Conservation (phyloP, 495 filamentous ascomycete genomes). For the Aspergillus leporis region DNA sequence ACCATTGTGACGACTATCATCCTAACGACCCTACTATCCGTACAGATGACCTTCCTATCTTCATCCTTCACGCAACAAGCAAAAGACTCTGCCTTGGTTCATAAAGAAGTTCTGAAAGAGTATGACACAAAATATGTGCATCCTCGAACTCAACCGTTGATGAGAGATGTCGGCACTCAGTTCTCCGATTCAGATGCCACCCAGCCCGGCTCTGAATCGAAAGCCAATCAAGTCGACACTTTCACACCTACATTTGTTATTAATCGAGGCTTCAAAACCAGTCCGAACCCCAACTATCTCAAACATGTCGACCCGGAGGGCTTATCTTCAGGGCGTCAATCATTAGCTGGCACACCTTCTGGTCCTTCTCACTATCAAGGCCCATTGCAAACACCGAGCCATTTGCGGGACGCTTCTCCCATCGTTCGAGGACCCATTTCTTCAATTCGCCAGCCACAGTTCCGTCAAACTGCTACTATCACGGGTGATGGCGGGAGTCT, state of each 20-base stretch:
- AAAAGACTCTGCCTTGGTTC: slow-evolving; percentile 80
- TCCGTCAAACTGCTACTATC: slow-evolving; percentile 41
- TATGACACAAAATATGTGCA: slow-evolving; percentile 96
- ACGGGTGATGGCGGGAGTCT: slow-evolving; percentile 75
- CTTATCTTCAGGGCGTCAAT: slow-evolving; percentile 33
- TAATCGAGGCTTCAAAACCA: slow-evolving; percentile 77
- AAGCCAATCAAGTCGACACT: slow-evolving; percentile 58
- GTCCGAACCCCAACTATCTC: slow-evolving; percentile 86
- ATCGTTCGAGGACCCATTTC: slow-evolving; percentile 42
- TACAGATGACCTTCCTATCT: slow-evolving; percentile 72
- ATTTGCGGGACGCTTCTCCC: slow-evolving; percentile 54
- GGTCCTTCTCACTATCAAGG: slow-evolving; percentile 28
- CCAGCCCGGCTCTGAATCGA: slow-evolving; percentile 45
- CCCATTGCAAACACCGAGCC: slow-evolving; percentile 43
- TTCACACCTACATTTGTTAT: slow-evolving; percentile 79
- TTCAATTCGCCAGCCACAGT: slow-evolving; percentile 60
- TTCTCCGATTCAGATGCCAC: slow-evolving; percentile 45
- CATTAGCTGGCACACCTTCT: slow-evolving; percentile 29
- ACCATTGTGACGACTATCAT: slow-evolving; percentile 79
- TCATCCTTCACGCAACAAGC: slow-evolving; percentile 75
- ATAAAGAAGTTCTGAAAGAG: slow-evolving; percentile 89
- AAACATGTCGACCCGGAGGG: slow-evolving; percentile 75
- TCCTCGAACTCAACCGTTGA: slow-evolving; percentile 76
- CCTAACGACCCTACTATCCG: slow-evolving; percentile 69
- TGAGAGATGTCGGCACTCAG: slow-evolving; percentile 84